phyloP scores from a whole-genome alignment of 805 yeast genomes.

The Candida germanica region DNA sequence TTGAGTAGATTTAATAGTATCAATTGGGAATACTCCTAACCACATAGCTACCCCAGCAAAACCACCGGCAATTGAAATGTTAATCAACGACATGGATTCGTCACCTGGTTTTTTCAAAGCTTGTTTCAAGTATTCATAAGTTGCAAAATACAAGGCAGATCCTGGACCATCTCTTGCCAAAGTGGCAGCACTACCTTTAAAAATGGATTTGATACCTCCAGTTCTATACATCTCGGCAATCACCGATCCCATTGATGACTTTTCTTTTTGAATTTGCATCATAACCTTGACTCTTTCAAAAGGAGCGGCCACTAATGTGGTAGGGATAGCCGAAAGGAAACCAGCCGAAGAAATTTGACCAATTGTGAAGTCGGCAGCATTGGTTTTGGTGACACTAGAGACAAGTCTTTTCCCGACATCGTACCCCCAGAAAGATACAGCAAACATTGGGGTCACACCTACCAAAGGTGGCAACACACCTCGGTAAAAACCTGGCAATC shows the following conservation, averaged over 20 bases:
- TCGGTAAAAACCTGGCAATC: slow-evolving; percentile 78
- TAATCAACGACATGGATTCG: slow-evolving; percentile 57
- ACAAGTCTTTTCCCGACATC: slow-evolving; percentile 86
- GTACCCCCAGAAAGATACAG: slow-evolving; percentile 98
- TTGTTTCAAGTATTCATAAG: slow-evolving; percentile 79
- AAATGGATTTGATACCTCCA: slow-evolving; percentile 82
- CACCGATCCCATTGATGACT: slow-evolving; percentile 52
- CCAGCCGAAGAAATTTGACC: slow-evolving; percentile 87
- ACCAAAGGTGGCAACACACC: slow-evolving; percentile 92
- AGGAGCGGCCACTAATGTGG: slow-evolving; percentile 96
- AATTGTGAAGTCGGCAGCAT: slow-evolving; percentile 49
- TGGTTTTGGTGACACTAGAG: slow-evolving; percentile 36
- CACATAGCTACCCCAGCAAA: slow-evolving; percentile 97
- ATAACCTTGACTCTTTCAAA: slow-evolving; percentile 94
- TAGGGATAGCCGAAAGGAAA: slow-evolving; percentile 89
- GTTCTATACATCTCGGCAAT: slow-evolving; percentile 65
- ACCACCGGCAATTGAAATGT: slow-evolving; percentile 90
- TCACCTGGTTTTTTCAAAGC: slow-evolving; percentile 51
- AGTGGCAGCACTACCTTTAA: slow-evolving; percentile 90
- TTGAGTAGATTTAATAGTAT: slow-evolving; percentile 84
- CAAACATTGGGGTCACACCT: slow-evolving; percentile 99
- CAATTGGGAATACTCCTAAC: slow-evolving; percentile 93
- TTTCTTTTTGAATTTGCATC: slow-evolving; percentile 71
- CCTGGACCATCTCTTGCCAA: slow-evolving; percentile 98
- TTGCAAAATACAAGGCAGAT: slow-evolving; percentile 90